Evolutionary conservation across 2,329 filamentous ascomycete species (phyloP), one percentile per base, ranked within the genome.

Genomic region (Mycosphaerella sp.): DNA sequence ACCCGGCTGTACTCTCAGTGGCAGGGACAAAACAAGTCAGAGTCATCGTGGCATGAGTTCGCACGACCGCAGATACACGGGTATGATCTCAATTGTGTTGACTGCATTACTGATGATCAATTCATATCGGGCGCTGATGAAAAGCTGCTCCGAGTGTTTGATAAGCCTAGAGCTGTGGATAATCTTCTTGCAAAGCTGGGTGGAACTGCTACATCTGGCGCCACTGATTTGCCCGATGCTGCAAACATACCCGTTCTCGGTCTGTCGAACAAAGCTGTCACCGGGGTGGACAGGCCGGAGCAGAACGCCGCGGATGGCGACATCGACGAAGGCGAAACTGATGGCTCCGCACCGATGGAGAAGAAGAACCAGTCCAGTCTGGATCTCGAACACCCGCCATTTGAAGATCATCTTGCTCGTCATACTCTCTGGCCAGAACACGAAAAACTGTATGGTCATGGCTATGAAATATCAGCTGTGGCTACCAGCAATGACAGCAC

Each of bases 51-150:
- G 93, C 91, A 97, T 69, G 93, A 98, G 68, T 89, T 97, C 75
- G 86, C 90, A 1, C 79, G 93, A 44, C 93, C 93, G 3, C 93
- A 98, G 68, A 98, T 98, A 58, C 93, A 98, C 67, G 93, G 93
- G 34, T 98, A 98, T 68, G 91, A 98, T 68, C 78, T 98, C 49
- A 98, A 97, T 73, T 97, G 93, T 68, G 84, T 97, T 57, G 86
- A 89, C 64, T 79, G 83, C 0, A 75, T 96, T 4, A 83, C 81
- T 6, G 70, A 79, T 6, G 78, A 81, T 6, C 85, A 85, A 60
- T 98, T 98, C 66, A 85, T 97, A 17, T 95, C 90, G 2, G 93
- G 93, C 6, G 93, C 93, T 2, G 93, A 98, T 59, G 93, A 98
- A 74, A 98, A 98, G 71, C 80, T 98, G n/a, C 80, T 98, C 68